A percentile compares a stretch with the other conserved stretches of the same genome.
phyloP scores from a whole-genome alignment of 352 stramenopile species.

The Globisporangium ultimum region DNA sequence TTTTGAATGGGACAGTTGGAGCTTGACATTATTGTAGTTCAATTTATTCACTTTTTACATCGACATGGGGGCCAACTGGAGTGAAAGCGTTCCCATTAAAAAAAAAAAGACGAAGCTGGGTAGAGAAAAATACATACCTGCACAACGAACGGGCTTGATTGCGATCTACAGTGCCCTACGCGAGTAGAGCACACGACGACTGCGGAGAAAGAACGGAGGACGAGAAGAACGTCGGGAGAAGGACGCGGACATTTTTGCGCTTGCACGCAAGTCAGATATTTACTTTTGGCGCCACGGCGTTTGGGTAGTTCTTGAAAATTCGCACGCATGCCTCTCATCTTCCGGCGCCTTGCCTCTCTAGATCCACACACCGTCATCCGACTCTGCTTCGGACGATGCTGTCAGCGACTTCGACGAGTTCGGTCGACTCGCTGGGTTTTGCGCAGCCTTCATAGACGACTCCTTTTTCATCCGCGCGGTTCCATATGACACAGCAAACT shows the following conservation, averaged over 20 bases:
- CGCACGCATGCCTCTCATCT: background rate
- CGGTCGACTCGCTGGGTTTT: conserved; percentile 33
- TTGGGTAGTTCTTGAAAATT: background rate
- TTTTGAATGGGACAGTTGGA: too few relatives aligned
- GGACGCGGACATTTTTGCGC: too few relatives aligned
- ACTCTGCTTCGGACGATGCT: conserved; percentile 21
- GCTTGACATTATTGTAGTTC: too few relatives aligned
- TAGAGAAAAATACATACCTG: background rate
- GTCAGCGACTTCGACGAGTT: conserved; percentile 37
- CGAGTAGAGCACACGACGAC: background rate
- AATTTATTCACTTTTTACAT: conserved; percentile 18
- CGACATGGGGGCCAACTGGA: background rate
- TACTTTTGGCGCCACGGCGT: background rate
- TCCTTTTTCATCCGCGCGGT: conserved; percentile 70
- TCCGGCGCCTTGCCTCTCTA: conserved; percentile 18
- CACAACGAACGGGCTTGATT: background rate
- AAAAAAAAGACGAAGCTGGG: conserved; percentile 5
- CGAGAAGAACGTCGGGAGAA: background rate
- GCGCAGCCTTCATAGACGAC: conserved; percentile 36
- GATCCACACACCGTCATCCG: conserved; percentile 74
- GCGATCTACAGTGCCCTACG: background rate
- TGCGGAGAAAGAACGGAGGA: background rate
- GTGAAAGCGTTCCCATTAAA: background rate
- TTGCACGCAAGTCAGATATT: background rate
- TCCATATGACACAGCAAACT: conserved; percentile 71